Evolutionary conservation across 139 green algal genomes (phyloP), one percentile per base, ranked within the genome.

Genomic region (Micractinium conductrix): DNA sequence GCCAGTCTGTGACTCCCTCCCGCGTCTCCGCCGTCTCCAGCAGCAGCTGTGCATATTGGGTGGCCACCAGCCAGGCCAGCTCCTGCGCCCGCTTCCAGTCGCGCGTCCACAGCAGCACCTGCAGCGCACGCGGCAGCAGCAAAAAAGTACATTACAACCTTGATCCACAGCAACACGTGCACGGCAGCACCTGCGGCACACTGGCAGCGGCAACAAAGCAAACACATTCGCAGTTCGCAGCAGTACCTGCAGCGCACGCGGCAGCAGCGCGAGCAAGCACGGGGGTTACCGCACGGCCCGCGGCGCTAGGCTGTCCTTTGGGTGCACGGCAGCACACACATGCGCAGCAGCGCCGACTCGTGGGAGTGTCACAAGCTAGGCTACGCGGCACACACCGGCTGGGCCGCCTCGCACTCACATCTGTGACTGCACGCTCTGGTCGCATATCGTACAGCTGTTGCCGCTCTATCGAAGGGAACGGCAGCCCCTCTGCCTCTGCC

Each of bases 81-180:
- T 81, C 81, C 70, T 90, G 81, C 3, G 91, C 94, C n/a, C 74
- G 73, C 17, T 80, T 78, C 81, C 85, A 90, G 71, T 93, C 84
- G 28, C 74, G 37, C 2, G 94, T 95, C 93, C 94, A 97, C 62
- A 92, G 85, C 83, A 97, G 84, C 68, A 96, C 71, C 88, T 83
- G 78, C 30, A 4, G 5, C 58, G 58, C 58, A 28, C 58, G 58
- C 58, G 30, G 5, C 58, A 33, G 58, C 58, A n/a, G 58, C 58
- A 28, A 69, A n/a, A 9, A 69, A 2, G 4, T 3, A 69, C 35
- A 16, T 37, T 28, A 12, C 14, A 28, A 24, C 5, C 60, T 38
- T 30, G 26, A 69, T 38, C 60, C n/a, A n/a, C n/a, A n/a, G n/a
- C n/a, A n/a, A n/a, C n/a, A n/a, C n/a, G n/a, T n/a, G n/a, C n/a